These are phyloP conservation scores for Hanseniaspora thailandica DNA, from an alignment of 805 yeast genomes.

Conservation along the genomic window DNA sequence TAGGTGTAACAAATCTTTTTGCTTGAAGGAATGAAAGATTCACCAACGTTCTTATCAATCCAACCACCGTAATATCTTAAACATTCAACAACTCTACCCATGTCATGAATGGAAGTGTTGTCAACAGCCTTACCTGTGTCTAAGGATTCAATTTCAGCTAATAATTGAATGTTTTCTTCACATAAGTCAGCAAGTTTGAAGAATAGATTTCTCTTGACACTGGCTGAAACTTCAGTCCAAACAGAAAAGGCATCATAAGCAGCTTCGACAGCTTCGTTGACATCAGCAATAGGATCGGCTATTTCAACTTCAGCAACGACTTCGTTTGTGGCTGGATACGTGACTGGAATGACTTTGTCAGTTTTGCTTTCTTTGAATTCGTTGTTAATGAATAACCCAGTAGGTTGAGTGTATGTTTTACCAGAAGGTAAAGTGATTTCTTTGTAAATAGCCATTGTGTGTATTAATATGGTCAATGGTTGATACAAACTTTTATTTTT, in stretches of 20 bases:
- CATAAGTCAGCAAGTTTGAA: conserved; percentile 58
- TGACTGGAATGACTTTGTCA: conserved; percentile 34
- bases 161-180: conserved; percentile 51
- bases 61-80: conserved; percentile 75
- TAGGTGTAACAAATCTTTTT: conserved; percentile 55
- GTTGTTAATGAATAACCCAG: conserved; percentile 67
- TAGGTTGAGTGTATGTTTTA: conserved; percentile 52
- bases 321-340: conserved; percentile 15
- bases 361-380: conserved; percentile 47
- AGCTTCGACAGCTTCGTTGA: conserved; percentile 36
- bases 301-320: conserved; percentile 14
- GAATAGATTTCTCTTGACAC: conserved; percentile 13
- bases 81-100: conserved; percentile 50
- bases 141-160: conserved; percentile 65
- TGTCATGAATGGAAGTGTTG: conserved; percentile 52
- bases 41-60: conserved; percentile 72
- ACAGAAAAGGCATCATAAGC: conserved; percentile 35
- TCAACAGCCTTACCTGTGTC: conserved; percentile 73
- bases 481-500: too few relatives aligned
- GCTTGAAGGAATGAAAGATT: conserved; percentile 13
- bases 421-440: conserved; percentile 57
- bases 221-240: conserved; percentile 11
- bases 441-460: conserved; percentile 16
- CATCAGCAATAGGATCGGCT: conserved; percentile 26
- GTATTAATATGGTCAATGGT: too few relatives aligned